These are phyloP conservation scores for Venturia pyrina DNA, from an alignment of 2,329 filamentous ascomycete genomes.

Conservation along the genomic window DNA sequence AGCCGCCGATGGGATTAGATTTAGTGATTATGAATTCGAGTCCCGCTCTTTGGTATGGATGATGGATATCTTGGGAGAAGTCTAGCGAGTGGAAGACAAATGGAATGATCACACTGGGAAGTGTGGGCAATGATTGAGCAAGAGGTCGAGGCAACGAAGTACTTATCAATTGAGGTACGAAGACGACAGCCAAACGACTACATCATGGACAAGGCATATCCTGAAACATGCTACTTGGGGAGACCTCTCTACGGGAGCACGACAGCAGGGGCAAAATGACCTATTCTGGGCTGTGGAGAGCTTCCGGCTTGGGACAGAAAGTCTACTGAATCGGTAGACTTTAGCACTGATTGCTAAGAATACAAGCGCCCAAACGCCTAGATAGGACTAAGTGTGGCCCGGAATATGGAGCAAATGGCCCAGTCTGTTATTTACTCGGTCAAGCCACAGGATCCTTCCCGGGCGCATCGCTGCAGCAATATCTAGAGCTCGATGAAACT, in stretches of 20 bases:
- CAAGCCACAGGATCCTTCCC: neutral
- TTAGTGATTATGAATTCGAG: conserved; percentile 29
- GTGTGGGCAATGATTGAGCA: conserved; percentile 18
- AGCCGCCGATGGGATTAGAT: conserved; percentile 23
- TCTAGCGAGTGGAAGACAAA: conserved; percentile 24
- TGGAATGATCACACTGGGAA: conserved; percentile 21
- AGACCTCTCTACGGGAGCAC: neutral
- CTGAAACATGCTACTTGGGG: conserved; percentile 2
- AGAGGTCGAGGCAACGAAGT: conserved; percentile 9
- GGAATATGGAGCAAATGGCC: neutral
- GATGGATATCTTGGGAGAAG: conserved; percentile 19
- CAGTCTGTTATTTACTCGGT: neutral
- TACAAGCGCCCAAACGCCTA: neutral
- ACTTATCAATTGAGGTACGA: conserved; percentile 7
- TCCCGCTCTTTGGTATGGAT: conserved; percentile 30
- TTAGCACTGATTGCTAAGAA: conserved; percentile 6
- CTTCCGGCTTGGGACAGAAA: neutral
- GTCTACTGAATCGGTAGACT: too few species aligned
- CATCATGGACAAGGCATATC: neutral
- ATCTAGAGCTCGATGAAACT: neutral
- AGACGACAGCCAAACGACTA: conserved; percentile 7
- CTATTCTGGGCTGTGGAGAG: neutral
- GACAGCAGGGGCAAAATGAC: neutral
- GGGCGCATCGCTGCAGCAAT: conserved; percentile 6
- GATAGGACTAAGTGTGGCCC: neutral